These are phyloP conservation scores for Taiozyma onychis DNA, from an alignment of 1,139 yeast species.

Conservation along the genomic window DNA sequence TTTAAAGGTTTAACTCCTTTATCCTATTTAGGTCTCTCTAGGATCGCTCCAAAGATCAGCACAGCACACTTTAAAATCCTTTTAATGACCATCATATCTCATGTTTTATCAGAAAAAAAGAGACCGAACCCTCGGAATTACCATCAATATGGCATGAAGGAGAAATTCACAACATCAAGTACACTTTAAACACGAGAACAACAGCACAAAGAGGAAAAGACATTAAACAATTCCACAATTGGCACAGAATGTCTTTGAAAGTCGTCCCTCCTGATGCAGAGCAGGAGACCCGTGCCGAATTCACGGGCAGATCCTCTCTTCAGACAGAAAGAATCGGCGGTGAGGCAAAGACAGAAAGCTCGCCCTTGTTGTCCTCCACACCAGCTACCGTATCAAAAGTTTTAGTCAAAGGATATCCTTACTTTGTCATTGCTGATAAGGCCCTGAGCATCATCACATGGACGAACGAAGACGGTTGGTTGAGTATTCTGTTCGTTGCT, in stretches of 20 bases:
- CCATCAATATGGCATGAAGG: not conserved
- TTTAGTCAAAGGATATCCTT: constrained; percentile 77
- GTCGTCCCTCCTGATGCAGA: constrained; percentile 18
- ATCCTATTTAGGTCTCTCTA: too few relatives aligned
- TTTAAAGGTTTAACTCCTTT: too few relatives aligned
- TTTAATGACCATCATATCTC: too few relatives aligned
- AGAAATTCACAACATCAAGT: not conserved
- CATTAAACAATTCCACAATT: not conserved
- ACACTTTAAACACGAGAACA: not conserved
- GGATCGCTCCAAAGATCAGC: too few relatives aligned
- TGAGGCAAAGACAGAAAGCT: constrained; percentile 33
- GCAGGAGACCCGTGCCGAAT: constrained; percentile 32
- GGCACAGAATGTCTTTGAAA: constrained; percentile 11
- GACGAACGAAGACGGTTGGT: constrained; percentile 85
- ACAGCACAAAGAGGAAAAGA: not conserved
- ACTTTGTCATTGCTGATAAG: constrained; percentile 66
- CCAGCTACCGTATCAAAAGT: constrained; percentile 91
- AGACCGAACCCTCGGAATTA: not conserved
- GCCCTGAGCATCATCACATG: constrained; percentile 73
- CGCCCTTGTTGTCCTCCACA: constrained; percentile 71
- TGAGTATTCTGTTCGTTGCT: constrained; percentile 58
- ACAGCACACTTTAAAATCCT: too few relatives aligned
- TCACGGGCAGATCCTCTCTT: constrained; percentile 29
- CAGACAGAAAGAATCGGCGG: constrained; percentile 18
- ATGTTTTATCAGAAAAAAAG: too few relatives aligned